Evolutionary conservation across 208 protist genomes (phyloP), one percentile per base, ranked within the genome.

Genomic region (Wallacemonas sp.): DNA sequence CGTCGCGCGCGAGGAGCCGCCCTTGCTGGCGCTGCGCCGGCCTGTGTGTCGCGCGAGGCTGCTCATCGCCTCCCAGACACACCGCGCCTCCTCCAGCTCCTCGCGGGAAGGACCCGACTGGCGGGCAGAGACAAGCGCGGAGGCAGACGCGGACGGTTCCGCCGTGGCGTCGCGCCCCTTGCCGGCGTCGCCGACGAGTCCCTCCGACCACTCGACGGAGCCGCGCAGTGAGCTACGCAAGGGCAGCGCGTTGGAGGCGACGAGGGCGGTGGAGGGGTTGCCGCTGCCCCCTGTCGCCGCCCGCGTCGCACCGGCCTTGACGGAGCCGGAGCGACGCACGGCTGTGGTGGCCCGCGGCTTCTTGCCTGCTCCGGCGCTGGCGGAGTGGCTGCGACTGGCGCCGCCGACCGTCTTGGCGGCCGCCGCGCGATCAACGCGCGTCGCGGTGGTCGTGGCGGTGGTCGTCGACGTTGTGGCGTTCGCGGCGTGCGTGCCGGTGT

Each of bases 61-160:
- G 44, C 66, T 71, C 20, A 73, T 31, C 5, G 67, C 67, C 16
- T 65, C 48, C 67, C 67, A 73, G n/a, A 73, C 49, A 8, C 23
- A 18, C 55, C 42, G 22, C 18, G 67, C 67, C 32, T 73, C 54
- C 44, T 73, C 67, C n/a, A 73, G 36, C 31, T 73, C 57, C 25
- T 36, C 38, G n/a, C 22, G 29, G 5, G 67, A 62, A 23, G 65
- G 25, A 4, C 22, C 14, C 28, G 4, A 7, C 32, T 8, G 3
- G 38, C 4, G 20, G 10, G 0, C 36, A 14, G 14, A 41, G 7
- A 14, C 10, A 16, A 41, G 14, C 7, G 36, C 36, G 14, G 36
- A 41, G 36, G 10, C 36, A 14, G n/a, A n/a, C n/a, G n/a, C n/a
- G n/a, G n/a, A n/a, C n/a, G n/a, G n/a, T 41, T 41, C 36, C 36